Conservation (phyloP, 2,329 filamentous ascomycete genomes). For the Microthyrium microscopicum region DNA sequence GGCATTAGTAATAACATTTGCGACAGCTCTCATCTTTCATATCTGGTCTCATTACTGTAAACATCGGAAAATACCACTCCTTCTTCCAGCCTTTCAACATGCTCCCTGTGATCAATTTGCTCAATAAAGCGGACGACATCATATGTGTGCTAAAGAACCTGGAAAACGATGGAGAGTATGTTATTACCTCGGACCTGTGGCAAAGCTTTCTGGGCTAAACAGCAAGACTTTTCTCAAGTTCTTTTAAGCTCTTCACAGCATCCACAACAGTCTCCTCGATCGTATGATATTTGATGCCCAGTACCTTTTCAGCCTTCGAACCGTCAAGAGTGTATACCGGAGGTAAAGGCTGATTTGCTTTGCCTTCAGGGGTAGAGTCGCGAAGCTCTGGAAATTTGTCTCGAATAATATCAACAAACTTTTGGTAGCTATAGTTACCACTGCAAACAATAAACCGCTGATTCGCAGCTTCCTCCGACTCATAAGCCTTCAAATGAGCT, state of each 20-base stretch:
- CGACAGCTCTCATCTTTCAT: too few species aligned
- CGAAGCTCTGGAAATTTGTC: conserved; percentile 21
- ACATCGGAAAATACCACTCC: too few species aligned
- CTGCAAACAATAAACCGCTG: conserved; percentile 23
- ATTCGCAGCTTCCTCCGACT: conserved; percentile 20
- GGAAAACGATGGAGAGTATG: too few species aligned
- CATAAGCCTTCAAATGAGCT: conserved; percentile 28
- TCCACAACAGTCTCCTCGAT: conserved; percentile 21
- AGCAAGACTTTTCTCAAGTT: conserved; percentile 8
- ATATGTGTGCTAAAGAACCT: too few species aligned
- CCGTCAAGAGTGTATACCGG: conserved; percentile 14
- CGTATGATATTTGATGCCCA: conserved; percentile 22
- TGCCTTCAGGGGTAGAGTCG: conserved; percentile 5
- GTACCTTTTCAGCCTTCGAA: conserved; percentile 20
- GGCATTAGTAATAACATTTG: too few species aligned
- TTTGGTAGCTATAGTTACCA: conserved; percentile 17
- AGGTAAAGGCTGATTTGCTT: neutral
- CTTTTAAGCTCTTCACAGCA: conserved; percentile 9
- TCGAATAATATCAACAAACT: conserved; percentile 28
- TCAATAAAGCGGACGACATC: too few species aligned
- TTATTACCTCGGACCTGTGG: too few species aligned
- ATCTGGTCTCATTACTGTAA: too few species aligned
- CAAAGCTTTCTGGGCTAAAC: too few species aligned
- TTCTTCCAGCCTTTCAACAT: too few species aligned
- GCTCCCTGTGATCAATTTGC: too few species aligned